Conservation (phyloP, 179 eudicot genomes). For the Monotropa hypopitys region DNA sequence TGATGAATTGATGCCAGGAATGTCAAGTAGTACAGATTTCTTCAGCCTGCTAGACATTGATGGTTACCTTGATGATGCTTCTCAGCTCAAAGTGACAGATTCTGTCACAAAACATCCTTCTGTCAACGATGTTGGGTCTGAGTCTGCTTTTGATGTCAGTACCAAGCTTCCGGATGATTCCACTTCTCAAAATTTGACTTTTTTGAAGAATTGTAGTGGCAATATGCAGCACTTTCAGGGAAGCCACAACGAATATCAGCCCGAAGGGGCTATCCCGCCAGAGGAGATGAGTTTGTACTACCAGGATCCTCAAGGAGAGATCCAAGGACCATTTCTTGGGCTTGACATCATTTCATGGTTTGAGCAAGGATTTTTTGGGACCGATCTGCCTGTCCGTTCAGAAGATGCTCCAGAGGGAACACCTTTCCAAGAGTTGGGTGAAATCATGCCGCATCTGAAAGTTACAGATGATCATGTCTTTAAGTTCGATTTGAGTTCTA, state of each 20-base stretch:
- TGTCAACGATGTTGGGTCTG: conserved; percentile 16
- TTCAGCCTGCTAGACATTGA: conserved; percentile 18
- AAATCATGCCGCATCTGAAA: conserved; percentile 74
- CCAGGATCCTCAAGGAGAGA: conserved; percentile 87
- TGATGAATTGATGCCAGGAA: conserved; percentile 12
- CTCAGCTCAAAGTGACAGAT: conserved; percentile 27
- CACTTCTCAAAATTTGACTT: too few species aligned
- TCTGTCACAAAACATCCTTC: conserved; percentile 19
- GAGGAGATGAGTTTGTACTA: conserved; percentile 79
- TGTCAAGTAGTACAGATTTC: conserved; percentile 4
- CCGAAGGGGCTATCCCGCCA: conserved; percentile 34
- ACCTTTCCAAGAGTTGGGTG: conserved; percentile 63
- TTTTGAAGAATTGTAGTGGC: conserved; percentile 28
- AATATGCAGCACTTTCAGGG: conserved; percentile 24
- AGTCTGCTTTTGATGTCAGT: conserved; percentile 22
- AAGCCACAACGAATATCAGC: conserved; percentile 18
- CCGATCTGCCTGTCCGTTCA: conserved; percentile 67
- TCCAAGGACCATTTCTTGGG: conserved; percentile 97
- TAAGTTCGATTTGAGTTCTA: conserved; percentile 21
- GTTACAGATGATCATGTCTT: conserved; percentile 23
- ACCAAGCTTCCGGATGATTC: conserved; percentile 40
- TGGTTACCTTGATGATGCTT: conserved; percentile 13
- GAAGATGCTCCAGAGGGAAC: conserved; percentile 73
- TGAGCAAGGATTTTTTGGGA: conserved; percentile 92
- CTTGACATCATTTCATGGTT: conserved; percentile 94